Evolutionary conservation across 345 rosid species (phyloP).

Genomic region (Garcia nutans): DNA sequence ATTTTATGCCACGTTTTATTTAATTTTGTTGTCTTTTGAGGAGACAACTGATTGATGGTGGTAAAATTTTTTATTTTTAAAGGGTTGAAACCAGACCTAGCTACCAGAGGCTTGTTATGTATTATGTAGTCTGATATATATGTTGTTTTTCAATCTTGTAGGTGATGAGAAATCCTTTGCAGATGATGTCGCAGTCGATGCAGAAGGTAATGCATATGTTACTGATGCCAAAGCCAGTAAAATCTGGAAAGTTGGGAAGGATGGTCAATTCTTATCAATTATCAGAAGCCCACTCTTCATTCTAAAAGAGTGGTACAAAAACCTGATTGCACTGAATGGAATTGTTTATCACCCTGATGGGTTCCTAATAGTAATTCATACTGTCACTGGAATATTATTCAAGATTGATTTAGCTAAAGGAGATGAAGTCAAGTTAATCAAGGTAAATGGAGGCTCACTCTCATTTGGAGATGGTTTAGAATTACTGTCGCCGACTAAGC

Average conservation of each 20-base stretch:
- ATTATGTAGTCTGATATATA: not conserved
- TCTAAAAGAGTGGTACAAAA: constrained; percentile 65
- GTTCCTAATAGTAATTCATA: constrained; percentile 70
- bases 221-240: constrained; percentile 62
- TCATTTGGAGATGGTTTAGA: constrained; percentile 74
- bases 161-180: constrained; percentile 70
- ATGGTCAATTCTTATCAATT: constrained; percentile 56
- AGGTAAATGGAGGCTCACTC: constrained; percentile 54
- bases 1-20: not conserved
- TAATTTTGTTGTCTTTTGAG: not conserved
- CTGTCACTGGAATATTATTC: constrained; percentile 55
- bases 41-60: too few relatives aligned
- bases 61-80: not conserved
- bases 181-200: constrained; percentile 76
- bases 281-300: constrained; percentile 60
- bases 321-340: constrained; percentile 67
- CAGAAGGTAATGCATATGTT: constrained; percentile 71
- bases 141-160: constrained; percentile 13
- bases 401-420: constrained; percentile 55
- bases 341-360: constrained; percentile 84
- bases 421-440: constrained; percentile 45
- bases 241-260: constrained; percentile 67
- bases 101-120: not conserved
- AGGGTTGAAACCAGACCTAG: not conserved
- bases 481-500: constrained; percentile 58